Conservation (phyloP, 2,329 filamentous ascomycete species). For the Aspergillus pseudoviridinutans region DNA sequence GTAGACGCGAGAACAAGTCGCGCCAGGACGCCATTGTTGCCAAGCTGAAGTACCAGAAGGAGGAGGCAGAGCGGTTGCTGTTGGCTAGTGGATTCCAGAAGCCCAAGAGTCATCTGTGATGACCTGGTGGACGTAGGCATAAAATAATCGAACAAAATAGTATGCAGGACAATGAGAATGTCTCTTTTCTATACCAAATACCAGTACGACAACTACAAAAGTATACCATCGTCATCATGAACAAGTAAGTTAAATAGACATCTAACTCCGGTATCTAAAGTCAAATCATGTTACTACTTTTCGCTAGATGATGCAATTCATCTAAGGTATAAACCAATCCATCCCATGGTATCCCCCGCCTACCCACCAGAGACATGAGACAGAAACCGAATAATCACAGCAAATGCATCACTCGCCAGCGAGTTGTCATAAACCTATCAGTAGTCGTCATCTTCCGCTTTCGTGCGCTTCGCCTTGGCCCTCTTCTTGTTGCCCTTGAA, state of each 20-base stretch:
- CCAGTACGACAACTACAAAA: background rate
- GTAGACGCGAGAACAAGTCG: constrained; percentile 54
- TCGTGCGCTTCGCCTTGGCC: constrained; percentile 30
- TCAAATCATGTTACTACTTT: background rate
- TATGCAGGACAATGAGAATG: background rate
- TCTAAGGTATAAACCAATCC: background rate
- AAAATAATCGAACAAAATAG: background rate
- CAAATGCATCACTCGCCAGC: constrained; percentile 19
- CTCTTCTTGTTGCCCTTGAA: constrained; percentile 40
- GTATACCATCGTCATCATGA: too few relatives aligned
- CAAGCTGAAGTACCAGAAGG: constrained; percentile 42
- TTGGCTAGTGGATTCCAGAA: constrained; percentile 32
- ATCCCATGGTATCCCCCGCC: background rate
- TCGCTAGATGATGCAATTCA: background rate
- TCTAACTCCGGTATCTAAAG: background rate
- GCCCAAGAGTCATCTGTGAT: constrained; percentile 33
- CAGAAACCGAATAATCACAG: background rate
- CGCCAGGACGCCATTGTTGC: constrained; percentile 40
- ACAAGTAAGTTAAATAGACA: background rate
- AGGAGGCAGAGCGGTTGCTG: constrained; percentile 36
- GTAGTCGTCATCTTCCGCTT: constrained; percentile 27
- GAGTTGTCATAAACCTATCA: constrained; percentile 17
- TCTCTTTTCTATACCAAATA: background rate
- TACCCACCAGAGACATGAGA: background rate
- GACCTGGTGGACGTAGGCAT: background rate